Conservation (phyloP, 2,329 filamentous ascomycete genomes). For the Aspergillus ustus region DNA sequence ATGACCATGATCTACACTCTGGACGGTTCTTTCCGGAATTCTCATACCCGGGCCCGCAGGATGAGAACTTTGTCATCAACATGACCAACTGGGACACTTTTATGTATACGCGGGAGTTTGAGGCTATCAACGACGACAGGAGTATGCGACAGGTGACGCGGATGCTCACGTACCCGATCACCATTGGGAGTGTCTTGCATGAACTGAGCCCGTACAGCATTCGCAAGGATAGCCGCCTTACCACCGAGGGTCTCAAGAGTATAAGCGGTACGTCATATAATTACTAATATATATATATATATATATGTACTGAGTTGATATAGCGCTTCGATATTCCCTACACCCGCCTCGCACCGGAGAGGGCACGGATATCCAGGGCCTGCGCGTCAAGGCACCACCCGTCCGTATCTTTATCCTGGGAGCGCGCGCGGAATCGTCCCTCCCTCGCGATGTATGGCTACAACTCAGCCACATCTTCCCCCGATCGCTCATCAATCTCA, state of each 20-base stretch:
- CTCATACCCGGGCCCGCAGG: conserved; percentile 83
- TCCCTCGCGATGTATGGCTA: conserved; percentile 91
- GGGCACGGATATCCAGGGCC: conserved; percentile 73
- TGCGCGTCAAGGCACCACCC: conserved; percentile 82
- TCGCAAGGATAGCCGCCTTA: conserved; percentile 74
- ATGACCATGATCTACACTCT: conserved; percentile 91
- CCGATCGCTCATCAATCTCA: conserved; percentile 82
- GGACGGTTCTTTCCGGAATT: conserved; percentile 94
- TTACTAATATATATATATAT: no score
- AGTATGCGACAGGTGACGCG: conserved; percentile 91
- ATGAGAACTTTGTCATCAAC: conserved; percentile 91
- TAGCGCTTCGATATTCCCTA: conserved; percentile 88
- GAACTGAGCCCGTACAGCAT: conserved; percentile 93
- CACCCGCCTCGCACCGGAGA: conserved; percentile 84
- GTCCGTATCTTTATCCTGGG: conserved; percentile 92
- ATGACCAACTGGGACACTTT: conserved; percentile 99
- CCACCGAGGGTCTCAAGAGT: conserved; percentile 87
- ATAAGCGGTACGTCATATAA: conserved; percentile 85
- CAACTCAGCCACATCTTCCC: conserved; percentile 95
- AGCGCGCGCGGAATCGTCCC: conserved; percentile 93
- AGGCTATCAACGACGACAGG: conserved; percentile 87
- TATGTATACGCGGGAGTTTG: conserved; percentile 88
- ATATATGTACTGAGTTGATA: no score
- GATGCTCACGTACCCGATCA: conserved; percentile 90
- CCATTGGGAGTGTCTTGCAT: conserved; percentile 87